Evolutionary conservation across 2,329 filamentous ascomycete species (phyloP), one percentile per base, ranked within the genome.

Genomic region (Fusarium sp.): DNA sequence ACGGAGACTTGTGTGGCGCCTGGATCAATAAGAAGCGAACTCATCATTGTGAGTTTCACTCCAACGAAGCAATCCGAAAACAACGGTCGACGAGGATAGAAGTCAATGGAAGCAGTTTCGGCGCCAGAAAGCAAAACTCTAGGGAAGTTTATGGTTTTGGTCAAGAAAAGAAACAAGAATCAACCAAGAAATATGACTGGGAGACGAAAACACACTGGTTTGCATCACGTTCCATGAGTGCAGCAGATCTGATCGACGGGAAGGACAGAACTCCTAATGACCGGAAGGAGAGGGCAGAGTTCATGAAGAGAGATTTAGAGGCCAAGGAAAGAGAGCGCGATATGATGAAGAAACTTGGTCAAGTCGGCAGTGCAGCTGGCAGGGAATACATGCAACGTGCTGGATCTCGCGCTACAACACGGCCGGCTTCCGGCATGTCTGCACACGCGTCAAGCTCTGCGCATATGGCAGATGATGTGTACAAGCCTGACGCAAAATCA

Each of bases 21-120:
- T 99, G 95, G 95, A 83, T 99, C 57, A 94, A 99, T 74, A 87
- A 85, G 64, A 87, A 92, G 49, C 91, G 93, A 69, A 97, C 93
- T 0, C 88, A 96, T 68, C 92, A 90, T 72, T 99, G 95, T 77
- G 93, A 97, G 64, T 99, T 90, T 67, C 95, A 99, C 75, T 87
- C 96, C 65, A 93, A 96, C 67, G 80, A 92, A 23, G 89, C 92
- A 23, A 79, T 98, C 4, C 84, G 88, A 50, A 93, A 91, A 71
- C 86, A 71, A 49, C 79, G 81, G 27, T 80, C 85, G 10, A 80
- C 82, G 1, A 84, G 93, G 32, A 88, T 93, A 80, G 93, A 96
- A 70, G 83, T 97, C 58, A 96, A 93, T 71, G 84, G 82, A 11
- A 89, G 88, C 75, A 84, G 83, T 17, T 83, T 78, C 41, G 76